These are phyloP conservation scores for Neurospora crassa DNA, from an alignment of 2,329 filamentous ascomycete species.

Conservation along the genomic window DNA sequence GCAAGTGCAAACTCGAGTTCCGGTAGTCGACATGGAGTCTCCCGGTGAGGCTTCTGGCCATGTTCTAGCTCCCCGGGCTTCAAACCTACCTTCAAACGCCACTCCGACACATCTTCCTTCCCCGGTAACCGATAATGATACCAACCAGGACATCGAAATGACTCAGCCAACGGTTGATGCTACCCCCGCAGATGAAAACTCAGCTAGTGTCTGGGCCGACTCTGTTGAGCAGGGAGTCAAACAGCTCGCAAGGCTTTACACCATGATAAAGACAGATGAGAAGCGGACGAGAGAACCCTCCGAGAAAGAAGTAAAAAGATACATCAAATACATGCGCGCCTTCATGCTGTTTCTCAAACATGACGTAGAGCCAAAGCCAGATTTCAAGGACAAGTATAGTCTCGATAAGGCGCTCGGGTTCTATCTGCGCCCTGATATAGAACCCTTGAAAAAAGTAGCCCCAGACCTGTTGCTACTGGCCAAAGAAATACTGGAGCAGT, in stretches of 20 bases:
- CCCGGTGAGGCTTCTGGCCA: neutral
- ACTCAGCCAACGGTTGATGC: neutral
- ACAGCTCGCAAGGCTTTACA: neutral
- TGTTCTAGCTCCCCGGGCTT: neutral
- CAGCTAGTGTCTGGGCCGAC: neutral
- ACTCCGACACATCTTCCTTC: neutral
- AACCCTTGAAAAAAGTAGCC: neutral
- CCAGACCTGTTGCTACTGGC: neutral
- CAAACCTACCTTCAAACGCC: neutral
- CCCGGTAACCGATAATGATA: neutral
- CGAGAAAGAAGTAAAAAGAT: neutral
- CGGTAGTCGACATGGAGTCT: neutral
- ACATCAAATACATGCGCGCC: neutral
- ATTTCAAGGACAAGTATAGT: neutral
- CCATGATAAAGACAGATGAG: neutral
- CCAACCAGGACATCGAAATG: neutral
- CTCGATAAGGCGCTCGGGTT: neutral
- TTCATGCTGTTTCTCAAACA: neutral
- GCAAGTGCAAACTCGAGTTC: neutral
- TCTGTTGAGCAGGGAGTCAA: neutral
- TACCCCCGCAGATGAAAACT: neutral
- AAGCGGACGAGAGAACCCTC: neutral
- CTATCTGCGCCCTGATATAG: neutral
- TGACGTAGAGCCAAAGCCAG: neutral
- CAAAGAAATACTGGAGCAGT: neutral